Evolutionary conservation across 352 stramenopile species (phyloP).

Genomic region (Hyaloperonospora brassicae): DNA sequence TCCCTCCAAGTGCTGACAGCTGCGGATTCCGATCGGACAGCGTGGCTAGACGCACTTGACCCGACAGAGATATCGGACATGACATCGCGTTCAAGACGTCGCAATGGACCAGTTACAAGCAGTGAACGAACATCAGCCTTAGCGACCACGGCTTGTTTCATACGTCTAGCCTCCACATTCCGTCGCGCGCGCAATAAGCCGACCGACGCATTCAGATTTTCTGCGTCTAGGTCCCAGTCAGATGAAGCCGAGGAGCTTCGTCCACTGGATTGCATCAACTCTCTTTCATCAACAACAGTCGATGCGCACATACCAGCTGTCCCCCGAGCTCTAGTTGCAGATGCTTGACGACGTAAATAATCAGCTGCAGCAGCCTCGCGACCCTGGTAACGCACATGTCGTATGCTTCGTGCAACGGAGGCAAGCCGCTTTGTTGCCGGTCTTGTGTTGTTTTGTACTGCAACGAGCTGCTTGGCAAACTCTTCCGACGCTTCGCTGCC

Average conservation of each 20-base stretch:
- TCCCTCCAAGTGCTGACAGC: slow-evolving; percentile 22
- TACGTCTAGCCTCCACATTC: slow-evolving; percentile 1
- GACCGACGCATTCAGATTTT: slow-evolving; percentile 6
- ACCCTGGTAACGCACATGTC: slow-evolving; percentile 7
- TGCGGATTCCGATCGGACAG: slow-evolving; percentile 34
- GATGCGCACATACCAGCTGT: background rate
- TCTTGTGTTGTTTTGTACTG: slow-evolving; percentile 32
- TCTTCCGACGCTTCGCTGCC: slow-evolving; percentile 18
- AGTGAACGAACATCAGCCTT: background rate
- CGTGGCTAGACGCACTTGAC: slow-evolving; percentile 41
- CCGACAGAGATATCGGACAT: slow-evolving; percentile 25
- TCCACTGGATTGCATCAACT: slow-evolving; percentile 3
- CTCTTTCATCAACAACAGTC: slow-evolving; percentile 1
- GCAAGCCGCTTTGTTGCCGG: slow-evolving; percentile 9
- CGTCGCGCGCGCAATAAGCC: background rate
- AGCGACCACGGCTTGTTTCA: background rate
- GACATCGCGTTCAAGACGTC: slow-evolving; percentile 1
- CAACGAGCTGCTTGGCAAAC: slow-evolving; percentile 32
- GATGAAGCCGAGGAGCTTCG: slow-evolving; percentile 13
- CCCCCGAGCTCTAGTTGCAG: background rate
- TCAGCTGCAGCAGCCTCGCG: slow-evolving; percentile 1
- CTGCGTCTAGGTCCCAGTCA: slow-evolving; percentile 6
- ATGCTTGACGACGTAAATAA: slow-evolving; percentile 3
- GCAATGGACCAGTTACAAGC: background rate
- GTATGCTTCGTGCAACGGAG: slow-evolving; percentile 17